Evolutionary conservation across 257 asterid species (phyloP), one percentile per base, ranked within the genome.

Genomic region (Ophiorrhiza pumila): DNA sequence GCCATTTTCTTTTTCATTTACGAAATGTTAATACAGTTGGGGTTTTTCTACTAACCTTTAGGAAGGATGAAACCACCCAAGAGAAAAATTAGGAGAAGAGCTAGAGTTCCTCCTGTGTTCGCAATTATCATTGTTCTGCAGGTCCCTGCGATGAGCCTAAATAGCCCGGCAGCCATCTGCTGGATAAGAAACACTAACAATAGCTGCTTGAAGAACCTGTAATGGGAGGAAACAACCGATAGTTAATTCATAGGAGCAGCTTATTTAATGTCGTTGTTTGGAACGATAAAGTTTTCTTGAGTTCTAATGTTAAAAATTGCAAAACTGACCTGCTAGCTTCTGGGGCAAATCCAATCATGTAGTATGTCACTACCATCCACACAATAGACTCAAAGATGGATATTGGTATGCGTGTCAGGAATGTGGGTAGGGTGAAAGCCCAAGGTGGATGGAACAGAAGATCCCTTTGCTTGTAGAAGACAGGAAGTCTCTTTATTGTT

Each of bases 21-120:
- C n/a, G n/a, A n/a, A n/a, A 18, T 61, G 41, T 32, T 7, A 8
- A 22, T 11, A 17, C 12, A 3, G 43, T 32, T 61, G 45, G 9
- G 2, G n/a, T n/a, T 50, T 70, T 57, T 66, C 58, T 55, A 79
- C 87, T 66, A 27, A 90, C 96, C 89, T 75, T 76, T 71, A 49
- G 92, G 94, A 53, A 88, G 82, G 77, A 88, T 85, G 81, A 90
- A 90, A 60, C 96, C 96, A 20, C 91, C 94, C 81, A 90, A 76
- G 23, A 90, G 87, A 71, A 86, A 83, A 79, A 87, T 78, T 7
- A 88, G 80, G 39, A 88, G 81, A 57, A 90, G 88, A 15, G 82
- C 70, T 8, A 90, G 85, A 45, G 94, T 78, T 70, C 96, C 96
- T 65, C 91, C 90, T 0, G 87, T 85, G 73, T 78, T 78, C 20